phyloP scores from a whole-genome alignment of 129 eudicot species.

The Centaurea solstitialis region DNA sequence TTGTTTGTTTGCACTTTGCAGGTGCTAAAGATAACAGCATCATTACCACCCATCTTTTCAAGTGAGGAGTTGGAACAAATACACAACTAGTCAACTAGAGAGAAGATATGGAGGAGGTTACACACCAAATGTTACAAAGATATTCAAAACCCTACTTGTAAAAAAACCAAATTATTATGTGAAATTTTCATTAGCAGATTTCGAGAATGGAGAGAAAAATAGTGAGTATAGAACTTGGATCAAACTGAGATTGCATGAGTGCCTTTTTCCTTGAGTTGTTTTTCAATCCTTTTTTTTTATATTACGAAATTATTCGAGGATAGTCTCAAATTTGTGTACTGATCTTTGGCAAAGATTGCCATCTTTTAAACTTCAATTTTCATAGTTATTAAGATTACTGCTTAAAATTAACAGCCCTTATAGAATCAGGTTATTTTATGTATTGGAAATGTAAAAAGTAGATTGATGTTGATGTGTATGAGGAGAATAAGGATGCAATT shows the following conservation, averaged over 20 bases:
- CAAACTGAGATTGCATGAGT: background rate
- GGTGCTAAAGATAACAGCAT: slow-evolving; percentile 30
- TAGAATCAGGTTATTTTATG: too few species aligned
- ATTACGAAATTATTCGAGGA: background rate
- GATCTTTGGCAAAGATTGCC: background rate
- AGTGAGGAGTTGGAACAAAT: slow-evolving; percentile 14
- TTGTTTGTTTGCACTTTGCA: slow-evolving; percentile 23
- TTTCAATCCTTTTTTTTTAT: background rate
- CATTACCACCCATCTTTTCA: slow-evolving; percentile 23
- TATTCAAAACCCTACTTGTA: background rate
- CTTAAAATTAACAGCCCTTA: background rate
- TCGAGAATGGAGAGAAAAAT: background rate
- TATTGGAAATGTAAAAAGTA: too few species aligned
- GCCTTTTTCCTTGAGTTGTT: background rate
- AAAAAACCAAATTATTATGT: background rate
- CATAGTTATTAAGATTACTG: background rate
- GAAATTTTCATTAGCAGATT: background rate
- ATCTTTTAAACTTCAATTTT: background rate
- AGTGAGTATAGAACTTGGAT: background rate
- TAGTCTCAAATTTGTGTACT: background rate
- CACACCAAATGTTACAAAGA: background rate
- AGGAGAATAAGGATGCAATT: too few species aligned
- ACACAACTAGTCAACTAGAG: background rate
- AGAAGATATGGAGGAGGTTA: background rate
- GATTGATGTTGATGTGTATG: too few species aligned